These are phyloP conservation scores for Suillus spraguei DNA, from an alignment of 768 basidiomycete genomes.

Conservation along the genomic window DNA sequence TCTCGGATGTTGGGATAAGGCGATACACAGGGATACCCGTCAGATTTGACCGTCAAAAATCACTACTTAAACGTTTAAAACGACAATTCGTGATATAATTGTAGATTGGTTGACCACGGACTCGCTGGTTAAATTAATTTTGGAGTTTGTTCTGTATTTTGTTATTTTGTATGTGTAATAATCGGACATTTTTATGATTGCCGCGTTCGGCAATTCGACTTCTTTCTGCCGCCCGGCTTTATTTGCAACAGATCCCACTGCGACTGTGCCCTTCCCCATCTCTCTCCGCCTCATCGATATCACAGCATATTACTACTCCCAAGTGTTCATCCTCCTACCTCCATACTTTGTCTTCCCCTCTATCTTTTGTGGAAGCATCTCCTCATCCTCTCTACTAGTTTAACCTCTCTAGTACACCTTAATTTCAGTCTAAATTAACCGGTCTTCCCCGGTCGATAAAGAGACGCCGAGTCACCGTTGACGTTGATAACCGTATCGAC, in stretches of 20 bases:
- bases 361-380: neutral
- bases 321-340: conserved; percentile 9
- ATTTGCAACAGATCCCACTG: conserved; percentile 43
- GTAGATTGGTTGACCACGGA: too few relatives aligned
- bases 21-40: neutral
- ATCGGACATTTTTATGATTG: conserved; percentile 39
- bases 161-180: conserved; percentile 29
- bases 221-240: conserved; percentile 41
- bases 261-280: conserved; percentile 29
- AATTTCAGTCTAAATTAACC: conserved; percentile 41
- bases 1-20: conserved; percentile 7
- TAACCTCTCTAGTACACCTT: conserved; percentile 19
- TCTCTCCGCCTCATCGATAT: conserved; percentile 34
- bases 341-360: neutral
- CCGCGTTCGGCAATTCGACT: conserved; percentile 39
- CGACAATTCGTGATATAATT: neutral
- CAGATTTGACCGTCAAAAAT: neutral
- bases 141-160: neutral
- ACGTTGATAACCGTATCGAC: conserved; percentile 39
- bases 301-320: conserved; percentile 21
- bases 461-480: conserved; percentile 42
- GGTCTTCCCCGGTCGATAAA: conserved; percentile 44
- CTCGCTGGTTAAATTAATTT: conserved; percentile 1
- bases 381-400: conserved; percentile 10
- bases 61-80: too few relatives aligned